Base-by-base conservation (phyloP, 805 yeast genomes). In the Schizosaccharomyces cryophilus region DNA sequence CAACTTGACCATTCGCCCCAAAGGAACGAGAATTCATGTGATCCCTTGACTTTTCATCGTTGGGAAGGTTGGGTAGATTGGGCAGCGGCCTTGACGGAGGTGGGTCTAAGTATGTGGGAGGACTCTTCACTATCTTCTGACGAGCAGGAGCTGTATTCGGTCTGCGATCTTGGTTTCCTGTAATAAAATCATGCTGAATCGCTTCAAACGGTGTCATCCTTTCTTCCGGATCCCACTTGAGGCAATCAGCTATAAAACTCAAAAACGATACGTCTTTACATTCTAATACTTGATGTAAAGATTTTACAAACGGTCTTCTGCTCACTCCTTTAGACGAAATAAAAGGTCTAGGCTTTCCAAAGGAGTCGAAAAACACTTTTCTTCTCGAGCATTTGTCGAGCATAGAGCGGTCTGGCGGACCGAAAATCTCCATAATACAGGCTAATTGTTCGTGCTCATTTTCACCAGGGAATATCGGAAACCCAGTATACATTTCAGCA, bases 401-500 rank as follows among this genome's bases (percentile, higher is more conserved):
- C 54, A 73, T 61, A 1, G 62, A 42, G 65, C 76, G 78, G 62
- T 77, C 82, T 4, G 97, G 97, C 2, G 94, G 90, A 0, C 98
- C 98, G 66, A 90, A 75, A 56, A 88, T 73, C 71, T 90, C 88
- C 47, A 95, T 83, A 64, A 93, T 88, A 69, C 90, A 95, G 65
- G 90, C 83, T 64, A 93, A 75, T 72, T 93, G 98, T 64, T 87
- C 77, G 69, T 83, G 79, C 60, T 95, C 95, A 63, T 85, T 84
- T 66, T 82, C 86, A 58, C 98, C 97, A 72, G 89, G 95, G 74
- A 93, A 93, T n/a, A 93, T 81, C 0, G 97, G 95, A 69, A 81
- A 83, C 17, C 96, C 96, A 64, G 88, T 78, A 62, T 84, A 77
- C 86, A 93, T 83, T 72, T 93, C 98, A 15, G 96, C 96, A 63